Conservation (phyloP, 2,329 filamentous ascomycete species). For the Stylonectria norvegica region DNA sequence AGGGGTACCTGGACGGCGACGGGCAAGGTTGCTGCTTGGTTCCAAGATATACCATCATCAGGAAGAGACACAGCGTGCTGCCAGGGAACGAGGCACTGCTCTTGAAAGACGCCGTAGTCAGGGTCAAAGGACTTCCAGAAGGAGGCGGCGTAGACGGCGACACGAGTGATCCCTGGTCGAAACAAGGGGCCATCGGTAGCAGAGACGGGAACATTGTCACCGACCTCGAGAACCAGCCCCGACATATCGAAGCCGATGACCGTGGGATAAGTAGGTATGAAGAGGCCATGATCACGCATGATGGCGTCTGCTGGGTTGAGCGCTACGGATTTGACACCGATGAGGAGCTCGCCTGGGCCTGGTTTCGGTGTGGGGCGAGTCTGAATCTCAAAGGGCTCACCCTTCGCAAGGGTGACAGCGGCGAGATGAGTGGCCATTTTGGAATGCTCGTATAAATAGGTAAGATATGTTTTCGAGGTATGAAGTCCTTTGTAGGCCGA, state of each 20-base stretch:
- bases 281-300: constrained; percentile 42
- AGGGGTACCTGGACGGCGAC: constrained; percentile 37
- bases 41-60: constrained; percentile 34
- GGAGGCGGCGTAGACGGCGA: constrained; percentile 37
- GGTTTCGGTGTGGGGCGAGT: constrained; percentile 42
- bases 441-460: background rate
- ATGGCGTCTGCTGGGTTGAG: constrained; percentile 45
- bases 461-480: background rate
- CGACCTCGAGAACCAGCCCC: constrained; percentile 41
- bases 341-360: constrained; percentile 44
- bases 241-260: constrained; percentile 42
- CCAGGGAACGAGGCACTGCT: constrained; percentile 40
- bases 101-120: constrained; percentile 47
- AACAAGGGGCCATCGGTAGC: constrained; percentile 21
- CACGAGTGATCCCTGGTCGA: constrained; percentile 32
- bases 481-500: background rate
- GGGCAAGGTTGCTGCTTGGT: constrained; percentile 38
- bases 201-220: constrained; percentile 34
- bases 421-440: constrained; percentile 40
- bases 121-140: constrained; percentile 42
- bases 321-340: constrained; percentile 45
- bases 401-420: constrained; percentile 34
- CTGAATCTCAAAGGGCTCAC: constrained; percentile 35
- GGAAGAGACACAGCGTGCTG: constrained; percentile 37
- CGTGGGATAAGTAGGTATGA: constrained; percentile 39